Base-by-base conservation (phyloP, 2,329 filamentous ascomycete genomes). In the Scytalidium sp. region DNA sequence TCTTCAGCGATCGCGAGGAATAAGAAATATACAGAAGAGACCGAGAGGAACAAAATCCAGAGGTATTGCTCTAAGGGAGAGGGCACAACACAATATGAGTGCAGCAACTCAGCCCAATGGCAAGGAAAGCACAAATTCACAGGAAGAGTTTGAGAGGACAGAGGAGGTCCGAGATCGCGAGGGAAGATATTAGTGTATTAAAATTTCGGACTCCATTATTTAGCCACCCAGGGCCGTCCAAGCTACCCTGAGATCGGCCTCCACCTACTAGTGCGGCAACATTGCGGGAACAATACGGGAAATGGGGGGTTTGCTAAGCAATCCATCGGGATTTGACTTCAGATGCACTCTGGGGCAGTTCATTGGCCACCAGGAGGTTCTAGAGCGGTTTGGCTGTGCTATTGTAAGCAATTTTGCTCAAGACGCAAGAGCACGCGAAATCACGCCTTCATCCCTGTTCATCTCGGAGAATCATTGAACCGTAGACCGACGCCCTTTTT, bases 121-220 rank as follows among this genome's bases (percentile, higher is more conserved):
- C 25, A 36, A 4, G 22, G 36, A 36, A 21, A 45, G 6, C 23
- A 36, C 17, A 32, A 10, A 21, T n/a, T n/a, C 11, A 15, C 19
- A 22, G 11, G 17, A 22, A 27, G 20, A 43, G 7, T 10, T 29
- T 23, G 25, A 47, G 32, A 46, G 44, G 43, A 49, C 43, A 46
- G 40, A 39, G 22, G 29, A 41, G 43, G 36, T 22, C 32, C 32
- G 56, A 48, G 52, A 46, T 25, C 39, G 46, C 51, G 53, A 41
- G 32, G 49, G 41, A 56, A 55, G 56, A 54, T 50, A 56, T 56
- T 46, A 50, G 49, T 55, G 50, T 46, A n/a, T n/a, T n/a, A n/a
- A 52, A 55, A 49, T 43, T 36, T 40, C 46, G 25, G 32, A 40
- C 21, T n/a, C 27, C 25, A n/a, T 36, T 50, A 46, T 44, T n/a